Base-by-base conservation (phyloP, 305 asterid species). In the Solanum hybrid region DNA sequence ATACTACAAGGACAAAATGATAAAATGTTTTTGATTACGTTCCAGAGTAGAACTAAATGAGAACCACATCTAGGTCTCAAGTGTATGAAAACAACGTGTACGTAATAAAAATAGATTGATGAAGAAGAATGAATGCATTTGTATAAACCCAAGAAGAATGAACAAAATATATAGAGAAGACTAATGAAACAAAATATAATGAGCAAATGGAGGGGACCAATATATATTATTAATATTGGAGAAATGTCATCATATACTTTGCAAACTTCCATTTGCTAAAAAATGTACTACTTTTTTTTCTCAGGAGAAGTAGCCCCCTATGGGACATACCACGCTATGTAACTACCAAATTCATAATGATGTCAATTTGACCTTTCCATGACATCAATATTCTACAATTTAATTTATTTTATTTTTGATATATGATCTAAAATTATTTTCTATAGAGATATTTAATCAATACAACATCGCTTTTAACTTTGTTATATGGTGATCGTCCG, bases 301-400 rank as follows among this genome's bases (percentile, higher is more conserved):
- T 79, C 76, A 77, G 78, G 90, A 78, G 76, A 29, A 78, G 85
- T 26, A 78, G 85, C 56, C 79, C 87, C 87, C 76, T 24, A 51
- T 84, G 75, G 87, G 64, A 69, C 79, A 22, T 26, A 79, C 87
- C 87, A 88, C 79, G 69, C 90, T 60, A 60, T n/a, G 69, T 29
- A 73, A 78, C 87, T 60, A 51, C 29, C 24, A 29, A 29, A 87
- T 87, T 36, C 90, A 88, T 81, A 90, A 92, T 95, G 97, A 95
- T 91, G 97, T 91, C 94, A 94, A 86, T 46, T 91, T 96, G 95
- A 96, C 95, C 90, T 92, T 86, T 88, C 88, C 91, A 91, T 95
- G 98, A 93, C 94, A 89, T 95, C 96, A 93, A 91, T 88, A 77
- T 91, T 89, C 75, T 46, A 60, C 1, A 4, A 12, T 26, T 14